Conservation (phyloP, 371 early-diverging fungal species). For the Mucor saturninus region DNA sequence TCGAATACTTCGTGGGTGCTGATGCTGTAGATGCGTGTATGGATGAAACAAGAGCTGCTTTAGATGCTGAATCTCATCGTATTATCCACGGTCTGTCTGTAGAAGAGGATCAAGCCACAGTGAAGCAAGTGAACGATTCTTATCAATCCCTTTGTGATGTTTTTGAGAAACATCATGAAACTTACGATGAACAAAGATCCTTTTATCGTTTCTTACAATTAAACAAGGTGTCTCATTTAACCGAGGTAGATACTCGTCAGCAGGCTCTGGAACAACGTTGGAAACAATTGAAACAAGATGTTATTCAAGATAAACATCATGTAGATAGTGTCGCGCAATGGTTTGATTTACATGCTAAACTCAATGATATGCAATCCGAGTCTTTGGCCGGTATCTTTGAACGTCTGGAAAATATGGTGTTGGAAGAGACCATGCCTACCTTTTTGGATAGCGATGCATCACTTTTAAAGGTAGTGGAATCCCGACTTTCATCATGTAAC, state of each 20-base stretch:
- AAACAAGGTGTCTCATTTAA: constrained; percentile 19
- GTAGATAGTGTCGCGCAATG: constrained; percentile 2
- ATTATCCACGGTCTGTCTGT: constrained; percentile 7
- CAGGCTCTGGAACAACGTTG: constrained; percentile 16
- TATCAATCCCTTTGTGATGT: background rate
- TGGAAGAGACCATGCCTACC: background rate
- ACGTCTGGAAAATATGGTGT: background rate
- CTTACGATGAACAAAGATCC: constrained; percentile 28
- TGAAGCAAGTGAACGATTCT: background rate
- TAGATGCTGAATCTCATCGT: constrained; percentile 1
- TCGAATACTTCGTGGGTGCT: constrained; percentile 11
- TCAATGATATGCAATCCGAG: constrained; percentile 8
- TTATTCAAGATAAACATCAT: constrained; percentile 6
- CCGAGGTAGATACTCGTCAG: constrained; percentile 15
- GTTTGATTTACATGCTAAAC: constrained; percentile 14
- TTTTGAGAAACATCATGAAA: constrained; percentile 17
- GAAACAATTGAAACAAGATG: constrained; percentile 14
- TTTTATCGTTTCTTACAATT: constrained; percentile 27
- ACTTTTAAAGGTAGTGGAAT: background rate
- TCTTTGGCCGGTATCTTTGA: background rate
- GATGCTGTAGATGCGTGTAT: constrained; percentile 5
- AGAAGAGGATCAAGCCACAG: background rate
- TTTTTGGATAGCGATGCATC: constrained; percentile 15
- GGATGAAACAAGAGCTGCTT: background rate
- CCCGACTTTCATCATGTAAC: constrained; percentile 2